Evolutionary conservation across 768 basidiomycete genomes (phyloP), one percentile per base, ranked within the genome.

Genomic region (Tylopilus sp.): DNA sequence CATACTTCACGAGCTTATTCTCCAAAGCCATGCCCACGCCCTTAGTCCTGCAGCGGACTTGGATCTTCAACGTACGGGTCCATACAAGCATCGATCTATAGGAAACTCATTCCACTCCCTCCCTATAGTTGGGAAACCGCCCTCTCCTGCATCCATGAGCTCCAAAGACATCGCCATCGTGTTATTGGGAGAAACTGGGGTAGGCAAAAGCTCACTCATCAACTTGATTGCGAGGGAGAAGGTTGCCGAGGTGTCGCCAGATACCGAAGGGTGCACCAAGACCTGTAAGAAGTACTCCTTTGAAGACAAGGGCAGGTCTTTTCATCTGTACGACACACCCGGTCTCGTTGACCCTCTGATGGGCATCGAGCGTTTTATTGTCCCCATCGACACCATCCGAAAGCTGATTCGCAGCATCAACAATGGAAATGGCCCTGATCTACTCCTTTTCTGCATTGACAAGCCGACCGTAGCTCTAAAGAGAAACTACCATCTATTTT

Each of bases 191-290:
- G 66, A 64, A 43, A 54, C 45, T 13, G 68, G 66, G 10, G 66
- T 65, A 9, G 66, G 72, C 10, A 78, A 78, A 57, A 76, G 75
- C 52, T 74, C 73, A 0, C 59, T 77, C 30, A 50, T 77, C 52
- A 77, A 77, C 53, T 58, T 75, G 62, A 53, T 78, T 22, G 50
- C 52, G 9, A 60, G 57, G 21, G 5, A 47, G 8, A 46, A 61
- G 1, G 48, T 56, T 18, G 74, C 75, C 2, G 28, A 40, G 2
- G 63, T 67, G 21, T 74, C 73, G 2, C 57, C 64, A 30, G 57
- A 64, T 9, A 63, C 68, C 7, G 38, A 57, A 8, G 71, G 69
- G 3, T 73, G 68, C 47, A 78, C 76, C 3, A 63, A 64, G 26
- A 36, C 60, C 10, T 47, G 47, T 35, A 43, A 35, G 10, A 38